Evolutionary conservation across 257 asterid species (phyloP), one percentile per base, ranked within the genome.

Genomic region (Ehretia macrophylla): DNA sequence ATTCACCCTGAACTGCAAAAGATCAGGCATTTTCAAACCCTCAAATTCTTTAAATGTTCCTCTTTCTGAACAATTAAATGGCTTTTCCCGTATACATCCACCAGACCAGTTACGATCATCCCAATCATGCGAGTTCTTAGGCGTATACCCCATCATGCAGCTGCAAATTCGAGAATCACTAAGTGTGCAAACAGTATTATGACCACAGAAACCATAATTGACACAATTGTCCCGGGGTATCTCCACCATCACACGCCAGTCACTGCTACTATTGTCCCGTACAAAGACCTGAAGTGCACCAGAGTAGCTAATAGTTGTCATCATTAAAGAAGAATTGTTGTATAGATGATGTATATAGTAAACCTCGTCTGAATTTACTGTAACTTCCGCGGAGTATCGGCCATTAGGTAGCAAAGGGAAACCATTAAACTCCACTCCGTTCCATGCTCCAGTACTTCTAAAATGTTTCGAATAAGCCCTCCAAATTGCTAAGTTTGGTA

Each of bases 381-480:
- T 72, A 66, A 85, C 78, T 0, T 48, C 38, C 10, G 80, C 75
- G 0, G 73, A 42, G 35, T 80, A 61, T 14, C 68, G 56, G 0
- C 75, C 53, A 9, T 69, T 81, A 0, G 84, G 64, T 0, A 64
- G 70, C 84, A 80, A 78, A 38, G 79, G 80, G 0, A 81, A 86
- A 2, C n/a, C 94, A 46, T 90, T 80, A 19, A 82, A 85, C 44
- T 87, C 21, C 14, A 81, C 65, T 44, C 92, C 95, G 68, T 85
- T 84, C 95, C 95, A 90, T 5, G 95, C 84, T 47, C 97, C 97
- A 63, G n/a, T n/a, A n/a, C 95, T 83, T 4, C 97, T 73, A 46
- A 17, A 68, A 17, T 14, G 14, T 14, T 45, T 10, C 46, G 55
- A 23, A 44, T n/a, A n/a, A n/a, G n/a, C n/a, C n/a, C n/a, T 61